These are phyloP conservation scores for Allium cepa DNA, from an alignment of 106 monocot genomes.

Conservation along the genomic window DNA sequence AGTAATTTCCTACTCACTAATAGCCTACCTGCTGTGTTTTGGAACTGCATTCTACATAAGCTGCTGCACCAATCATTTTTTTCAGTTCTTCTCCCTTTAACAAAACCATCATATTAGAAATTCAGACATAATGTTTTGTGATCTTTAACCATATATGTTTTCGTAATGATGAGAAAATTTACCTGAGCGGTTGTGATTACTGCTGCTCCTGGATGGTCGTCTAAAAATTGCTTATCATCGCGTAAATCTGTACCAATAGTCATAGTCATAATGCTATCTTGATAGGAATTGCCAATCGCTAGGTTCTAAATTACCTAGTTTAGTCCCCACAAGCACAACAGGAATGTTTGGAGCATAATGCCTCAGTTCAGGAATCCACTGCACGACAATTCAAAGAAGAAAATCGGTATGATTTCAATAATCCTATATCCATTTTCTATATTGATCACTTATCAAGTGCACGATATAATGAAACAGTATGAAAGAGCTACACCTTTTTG, in stretches of 20 bases:
- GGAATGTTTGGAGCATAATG: constrained; percentile 75
- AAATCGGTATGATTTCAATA: not conserved
- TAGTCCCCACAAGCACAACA: constrained; percentile 67
- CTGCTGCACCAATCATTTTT: constrained; percentile 56
- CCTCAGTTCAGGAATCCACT: constrained; percentile 78
- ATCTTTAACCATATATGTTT: too few species aligned
- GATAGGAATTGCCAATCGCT: not conserved
- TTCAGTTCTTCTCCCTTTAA: constrained; percentile 72
- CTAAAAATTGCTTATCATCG: constrained; percentile 64
- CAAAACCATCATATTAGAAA: not conserved
- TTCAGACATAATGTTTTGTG: too few species aligned
- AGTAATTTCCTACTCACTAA: too few species aligned
- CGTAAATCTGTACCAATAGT: constrained; percentile 51
- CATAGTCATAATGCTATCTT: not conserved
- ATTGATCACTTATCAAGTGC: too few species aligned
- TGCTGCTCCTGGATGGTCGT: constrained; percentile 51
- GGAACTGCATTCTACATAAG: constrained; percentile 77
- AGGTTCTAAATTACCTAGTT: constrained; percentile 36
- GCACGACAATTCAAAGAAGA: constrained; percentile 8
- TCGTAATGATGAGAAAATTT: not conserved
- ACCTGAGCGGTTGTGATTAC: constrained; percentile 64
- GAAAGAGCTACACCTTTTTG: constrained; percentile 38
- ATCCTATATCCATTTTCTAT: too few species aligned
- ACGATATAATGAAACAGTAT: too few species aligned
- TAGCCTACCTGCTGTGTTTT: constrained; percentile 68